Evolutionary conservation across 2,329 filamentous ascomycete species (phyloP).

Genomic region (Sporothrix luriei): DNA sequence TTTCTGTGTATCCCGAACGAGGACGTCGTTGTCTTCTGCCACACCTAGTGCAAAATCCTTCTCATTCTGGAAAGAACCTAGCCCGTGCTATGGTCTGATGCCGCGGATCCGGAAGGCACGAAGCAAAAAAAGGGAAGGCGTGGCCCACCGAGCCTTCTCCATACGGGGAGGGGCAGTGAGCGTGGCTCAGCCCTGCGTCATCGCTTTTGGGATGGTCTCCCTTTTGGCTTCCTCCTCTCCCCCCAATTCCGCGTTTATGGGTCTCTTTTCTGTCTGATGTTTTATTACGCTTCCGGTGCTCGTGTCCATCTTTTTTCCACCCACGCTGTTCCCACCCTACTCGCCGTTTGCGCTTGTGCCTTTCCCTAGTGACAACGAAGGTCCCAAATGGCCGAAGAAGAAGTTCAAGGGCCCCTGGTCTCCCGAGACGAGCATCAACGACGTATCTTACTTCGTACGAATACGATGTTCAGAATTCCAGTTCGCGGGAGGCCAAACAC

Average conservation of each 20-base stretch:
- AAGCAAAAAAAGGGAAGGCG: constrained; percentile 16
- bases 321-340: constrained; percentile 1
- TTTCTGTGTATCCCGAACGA: neutral
- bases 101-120: constrained; percentile 27
- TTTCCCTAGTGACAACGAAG: neutral
- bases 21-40: neutral
- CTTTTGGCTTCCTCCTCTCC: neutral
- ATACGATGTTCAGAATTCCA: neutral
- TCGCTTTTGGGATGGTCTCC: constrained; percentile 16
- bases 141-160: constrained; percentile 16
- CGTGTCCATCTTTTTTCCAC: constrained; percentile 19
- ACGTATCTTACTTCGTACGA: too few relatives aligned
- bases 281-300: neutral
- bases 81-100: neutral
- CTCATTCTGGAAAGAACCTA: constrained; percentile 10
- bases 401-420: neutral
- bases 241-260: neutral
- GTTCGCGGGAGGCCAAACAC: too few relatives aligned
- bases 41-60: neutral
- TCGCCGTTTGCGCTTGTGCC: neutral
- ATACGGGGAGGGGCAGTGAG: constrained; percentile 22
- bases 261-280: neutral
- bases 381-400: too few relatives aligned
- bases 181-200: constrained; percentile 29
- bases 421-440: constrained; percentile 4